Evolutionary conservation across 2,329 filamentous ascomycete species (phyloP).

Genomic region (Diaporthe humulicola): DNA sequence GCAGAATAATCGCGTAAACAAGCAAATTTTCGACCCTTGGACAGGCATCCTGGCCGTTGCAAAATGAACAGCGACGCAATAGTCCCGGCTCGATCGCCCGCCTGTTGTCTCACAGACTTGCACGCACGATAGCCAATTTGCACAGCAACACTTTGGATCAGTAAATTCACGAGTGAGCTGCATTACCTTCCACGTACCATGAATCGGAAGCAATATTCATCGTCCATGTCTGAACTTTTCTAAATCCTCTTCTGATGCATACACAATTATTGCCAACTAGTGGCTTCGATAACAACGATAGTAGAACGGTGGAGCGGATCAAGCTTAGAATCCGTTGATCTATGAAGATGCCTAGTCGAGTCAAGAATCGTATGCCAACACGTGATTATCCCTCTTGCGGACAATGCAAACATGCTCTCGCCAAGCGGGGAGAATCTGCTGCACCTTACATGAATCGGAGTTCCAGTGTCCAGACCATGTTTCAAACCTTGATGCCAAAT

Average conservation of each 20-base stretch:
- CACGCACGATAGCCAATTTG: background rate
- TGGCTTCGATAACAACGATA: background rate
- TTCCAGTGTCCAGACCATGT: conserved; percentile 1
- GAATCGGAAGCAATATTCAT: background rate
- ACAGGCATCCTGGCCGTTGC: too few species aligned
- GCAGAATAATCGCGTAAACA: too few species aligned
- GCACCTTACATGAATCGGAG: conserved; percentile 1
- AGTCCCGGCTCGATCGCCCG: too few species aligned
- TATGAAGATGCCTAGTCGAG: background rate
- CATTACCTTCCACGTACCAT: background rate
- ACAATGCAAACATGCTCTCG: background rate
- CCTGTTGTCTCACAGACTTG: background rate
- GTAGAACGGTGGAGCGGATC: background rate
- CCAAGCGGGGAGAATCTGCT: background rate
- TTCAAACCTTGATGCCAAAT: background rate
- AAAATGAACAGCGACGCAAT: too few species aligned
- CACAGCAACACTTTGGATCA: background rate
- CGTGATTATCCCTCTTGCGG: too few species aligned
- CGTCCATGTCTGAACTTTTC: background rate
- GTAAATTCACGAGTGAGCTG: background rate
- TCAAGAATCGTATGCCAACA: too few species aligned
- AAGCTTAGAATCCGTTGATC: background rate
- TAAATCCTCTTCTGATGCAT: background rate
- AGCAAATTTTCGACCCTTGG: too few species aligned
- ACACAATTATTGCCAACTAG: background rate